Evolutionary conservation across 371 early-diverging fungal genomes (phyloP).

Genomic region (Apophysomyces elegans): DNA sequence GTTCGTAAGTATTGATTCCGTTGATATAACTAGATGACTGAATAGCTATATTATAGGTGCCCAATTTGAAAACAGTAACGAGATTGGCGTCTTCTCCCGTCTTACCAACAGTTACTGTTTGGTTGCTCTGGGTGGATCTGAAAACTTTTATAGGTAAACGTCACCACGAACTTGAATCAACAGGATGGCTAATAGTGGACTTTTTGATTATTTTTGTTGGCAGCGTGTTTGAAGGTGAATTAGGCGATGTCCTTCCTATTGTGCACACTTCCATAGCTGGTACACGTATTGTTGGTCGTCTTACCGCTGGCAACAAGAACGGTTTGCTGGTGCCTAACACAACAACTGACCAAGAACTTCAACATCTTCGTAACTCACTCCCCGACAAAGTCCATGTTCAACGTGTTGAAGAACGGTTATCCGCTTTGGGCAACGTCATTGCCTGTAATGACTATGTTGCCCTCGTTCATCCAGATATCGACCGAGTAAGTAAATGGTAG

Average conservation of each 20-base stretch:
- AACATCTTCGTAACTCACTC: constrained; percentile 97
- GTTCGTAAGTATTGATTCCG: constrained; percentile 38
- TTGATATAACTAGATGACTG: neutral
- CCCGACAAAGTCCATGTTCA: constrained; percentile 97
- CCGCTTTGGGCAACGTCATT: constrained; percentile 99
- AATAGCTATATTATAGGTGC: constrained; percentile 58
- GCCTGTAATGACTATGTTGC: constrained; percentile 99
- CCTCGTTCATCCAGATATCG: constrained; percentile 99
- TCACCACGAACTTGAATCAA: neutral
- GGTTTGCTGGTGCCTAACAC: constrained; percentile 97
- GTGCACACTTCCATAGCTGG: constrained; percentile 99
- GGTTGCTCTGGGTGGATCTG: constrained; percentile 98
- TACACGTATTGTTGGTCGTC: constrained; percentile 96
- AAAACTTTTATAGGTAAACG: constrained; percentile 95
- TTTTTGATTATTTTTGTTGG: neutral
- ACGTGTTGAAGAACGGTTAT: constrained; percentile 98
- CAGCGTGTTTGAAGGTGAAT: constrained; percentile 95
- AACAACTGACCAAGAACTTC: constrained; percentile 99
- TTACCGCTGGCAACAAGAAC: constrained; percentile 95
- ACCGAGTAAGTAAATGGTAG: constrained; percentile 56
- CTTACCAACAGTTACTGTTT: constrained; percentile 99
- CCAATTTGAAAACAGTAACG: constrained; percentile 99
- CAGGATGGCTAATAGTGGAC: neutral
- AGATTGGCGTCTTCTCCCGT: constrained; percentile 98
- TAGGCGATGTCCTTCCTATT: constrained; percentile 97